Percentiles rank a stretch among this genome's conserved stretches.
Conservation (phyloP, 768 basidiomycete species). For the Mycena capillaripes region DNA sequence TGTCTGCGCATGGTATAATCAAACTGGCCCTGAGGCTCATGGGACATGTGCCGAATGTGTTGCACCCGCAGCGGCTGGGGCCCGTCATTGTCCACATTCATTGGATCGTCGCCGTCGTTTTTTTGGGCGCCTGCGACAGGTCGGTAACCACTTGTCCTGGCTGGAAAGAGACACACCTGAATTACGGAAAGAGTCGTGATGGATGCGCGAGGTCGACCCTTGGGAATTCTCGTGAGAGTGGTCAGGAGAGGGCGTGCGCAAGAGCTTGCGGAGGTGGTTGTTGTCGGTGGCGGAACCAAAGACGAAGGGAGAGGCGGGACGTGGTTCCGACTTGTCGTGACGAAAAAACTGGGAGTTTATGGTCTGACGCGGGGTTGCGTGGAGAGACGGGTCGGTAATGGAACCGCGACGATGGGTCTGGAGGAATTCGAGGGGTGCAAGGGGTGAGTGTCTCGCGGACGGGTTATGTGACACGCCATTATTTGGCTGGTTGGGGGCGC, state of each 20-base stretch:
- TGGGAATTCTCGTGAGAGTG: conserved; percentile 47
- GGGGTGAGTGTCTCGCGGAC: conserved; percentile 63
- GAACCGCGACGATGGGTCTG: conserved; percentile 88
- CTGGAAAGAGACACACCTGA: conserved; percentile 27
- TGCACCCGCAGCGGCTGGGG: conserved; percentile 43
- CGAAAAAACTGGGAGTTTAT: conserved; percentile 35
- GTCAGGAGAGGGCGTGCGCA: conserved; percentile 71
- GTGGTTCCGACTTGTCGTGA: conserved; percentile 57
- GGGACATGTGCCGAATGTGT: conserved; percentile 44
- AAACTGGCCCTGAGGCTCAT: conserved; percentile 63
- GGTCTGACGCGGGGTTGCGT: conserved; percentile 55
- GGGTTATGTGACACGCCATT: conserved; percentile 46
- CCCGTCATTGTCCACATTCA: conserved; percentile 56
- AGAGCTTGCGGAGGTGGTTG: conserved; percentile 68
- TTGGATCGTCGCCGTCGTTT: conserved; percentile 50
- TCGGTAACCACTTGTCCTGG: conserved; percentile 35
- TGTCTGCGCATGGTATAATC: conserved; percentile 82
- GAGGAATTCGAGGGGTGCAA: conserved; percentile 83
- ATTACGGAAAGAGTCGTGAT: conserved; percentile 41
- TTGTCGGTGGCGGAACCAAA: conserved; percentile 74
- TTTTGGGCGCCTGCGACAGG: conserved; percentile 44
- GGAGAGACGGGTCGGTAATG: conserved; percentile 86
- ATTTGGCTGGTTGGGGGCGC: conserved; percentile 8
- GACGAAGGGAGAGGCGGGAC: conserved; percentile 76
- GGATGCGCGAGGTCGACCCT: conserved; percentile 33